phyloP scores from a whole-genome alignment of 1,139 yeast species.

The Saccharomyces hybrid region DNA sequence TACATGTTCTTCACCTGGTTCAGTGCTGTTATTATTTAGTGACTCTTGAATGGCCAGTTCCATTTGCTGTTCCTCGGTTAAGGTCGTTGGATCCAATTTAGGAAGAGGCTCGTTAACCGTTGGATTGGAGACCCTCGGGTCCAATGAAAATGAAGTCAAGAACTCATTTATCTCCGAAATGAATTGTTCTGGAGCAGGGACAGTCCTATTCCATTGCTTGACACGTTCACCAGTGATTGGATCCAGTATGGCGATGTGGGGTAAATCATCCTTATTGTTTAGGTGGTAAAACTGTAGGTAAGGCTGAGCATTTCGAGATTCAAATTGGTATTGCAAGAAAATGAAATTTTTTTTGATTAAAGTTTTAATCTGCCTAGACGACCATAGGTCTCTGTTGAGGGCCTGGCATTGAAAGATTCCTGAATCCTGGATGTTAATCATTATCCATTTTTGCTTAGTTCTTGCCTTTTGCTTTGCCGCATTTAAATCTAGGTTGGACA shows the following conservation, averaged over 20 bases:
- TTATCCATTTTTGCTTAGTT: constrained; percentile 63
- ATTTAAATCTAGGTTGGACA: constrained; percentile 60
- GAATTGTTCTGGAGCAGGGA: constrained; percentile 54
- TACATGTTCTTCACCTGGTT: constrained; percentile 10
- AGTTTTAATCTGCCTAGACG: constrained; percentile 54
- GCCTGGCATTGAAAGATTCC: constrained; percentile 84
- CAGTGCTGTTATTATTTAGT: constrained; percentile 29
- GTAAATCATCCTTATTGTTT: constrained; percentile 43
- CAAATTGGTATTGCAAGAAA: constrained; percentile 73
- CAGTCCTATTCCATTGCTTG: constrained; percentile 57
- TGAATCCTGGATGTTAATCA: constrained; percentile 80
- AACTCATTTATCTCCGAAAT: constrained; percentile 52
- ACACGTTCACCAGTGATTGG: constrained; percentile 93
- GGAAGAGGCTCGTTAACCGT: constrained; percentile 38
- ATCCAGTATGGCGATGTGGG: constrained; percentile 87
- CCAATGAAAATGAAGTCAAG: constrained; percentile 55
- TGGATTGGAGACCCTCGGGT: constrained; percentile 63
- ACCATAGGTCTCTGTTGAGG: constrained; percentile 90
- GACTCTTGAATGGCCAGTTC: constrained; percentile 71
- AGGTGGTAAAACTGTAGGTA: constrained; percentile 68
- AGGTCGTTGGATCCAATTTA: constrained; percentile 48
- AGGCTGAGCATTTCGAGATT: constrained; percentile 63
- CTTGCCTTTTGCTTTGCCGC: constrained; percentile 65
- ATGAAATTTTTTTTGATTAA: constrained; percentile 61
- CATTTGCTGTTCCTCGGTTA: constrained; percentile 81